Evolutionary conservation across 2,329 filamentous ascomycete genomes (phyloP), one percentile per base, ranked within the genome.

Genomic region (Beauveria sp.): DNA sequence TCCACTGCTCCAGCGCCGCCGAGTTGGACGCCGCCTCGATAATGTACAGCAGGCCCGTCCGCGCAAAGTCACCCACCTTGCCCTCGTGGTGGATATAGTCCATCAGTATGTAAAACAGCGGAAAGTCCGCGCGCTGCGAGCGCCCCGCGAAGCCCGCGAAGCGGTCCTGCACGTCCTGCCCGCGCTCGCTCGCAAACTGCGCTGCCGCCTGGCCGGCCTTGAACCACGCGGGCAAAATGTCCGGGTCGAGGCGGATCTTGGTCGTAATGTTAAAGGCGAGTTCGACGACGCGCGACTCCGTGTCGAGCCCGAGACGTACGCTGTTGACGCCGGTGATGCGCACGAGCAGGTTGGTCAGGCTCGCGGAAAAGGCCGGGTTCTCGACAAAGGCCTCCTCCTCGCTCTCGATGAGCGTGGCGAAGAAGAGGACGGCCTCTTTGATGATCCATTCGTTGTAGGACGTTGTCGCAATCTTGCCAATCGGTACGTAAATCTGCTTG

Each of bases 51-150:
- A 99, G 74, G 0, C 95, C 95, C 0, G 95, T 99, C 62, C 95
- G 83, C 2, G 95, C 93, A 78, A 99, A 99, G 74, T 99, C 95
- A 14, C 95, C 95, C 20, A 96, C 89, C 61, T 93, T 88, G 47
- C 95, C 95, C 71, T 97, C 93, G 66, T 96, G 89, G 70, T 99
- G 93, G 58, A 99, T 96, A 71, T 96, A 96, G 72, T 99, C 93
- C 71, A 99, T 90, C 66, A 99, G 79, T 46, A 98, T 84, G 72
- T 98, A 98, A 75, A 97, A 98, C 1, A 99, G 77, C 0, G 95
- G 95, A 66, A 99, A 99, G 70, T 98, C 93, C 66, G 92, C 90
- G 72, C 92, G 89, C 70, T 96, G 89, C 6, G 90, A 95, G 55
- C 88, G 85, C 3, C 92, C 93, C 1, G 90, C 90, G 72, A 96